Evolutionary conservation across 179 eudicot genomes (phyloP).

Genomic region (Beta macrorhiza): DNA sequence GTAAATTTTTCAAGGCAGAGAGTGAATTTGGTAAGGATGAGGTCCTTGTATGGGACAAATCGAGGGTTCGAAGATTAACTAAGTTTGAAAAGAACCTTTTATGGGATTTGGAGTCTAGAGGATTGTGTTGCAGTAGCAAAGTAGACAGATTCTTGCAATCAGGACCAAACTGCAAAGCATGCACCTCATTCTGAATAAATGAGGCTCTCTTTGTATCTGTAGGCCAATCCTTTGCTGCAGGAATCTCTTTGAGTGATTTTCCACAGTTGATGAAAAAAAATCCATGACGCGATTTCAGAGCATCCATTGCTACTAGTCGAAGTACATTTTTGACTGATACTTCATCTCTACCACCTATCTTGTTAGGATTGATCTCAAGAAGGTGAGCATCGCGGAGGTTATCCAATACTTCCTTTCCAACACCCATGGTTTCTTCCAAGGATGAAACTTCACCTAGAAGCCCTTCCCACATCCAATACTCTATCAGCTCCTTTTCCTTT

Average conservation of each 20-base stretch:
- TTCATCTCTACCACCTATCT: conserved; percentile 4
- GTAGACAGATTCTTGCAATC: conserved; percentile 24
- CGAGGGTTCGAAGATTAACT: conserved; percentile 26
- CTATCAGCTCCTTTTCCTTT: conserved; percentile 36
- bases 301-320: conserved; percentile 37
- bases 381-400: conserved; percentile 46
- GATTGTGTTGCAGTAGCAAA: conserved; percentile 26
- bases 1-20: conserved; percentile 18
- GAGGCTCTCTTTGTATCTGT: conserved; percentile 39
- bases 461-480: conserved; percentile 52
- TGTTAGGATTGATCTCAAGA: conserved; percentile 24
- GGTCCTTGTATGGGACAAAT: conserved; percentile 28
- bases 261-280: conserved; percentile 31
- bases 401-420: conserved; percentile 37
- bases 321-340: conserved; percentile 38
- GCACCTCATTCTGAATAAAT: conserved; percentile 34
- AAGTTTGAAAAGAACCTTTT: conserved; percentile 28
- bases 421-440: conserved; percentile 25
- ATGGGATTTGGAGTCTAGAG: not conserved
- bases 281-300: conserved; percentile 23
- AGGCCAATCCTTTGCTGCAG: conserved; percentile 37
- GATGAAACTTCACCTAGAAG: conserved; percentile 36
- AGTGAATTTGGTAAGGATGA: conserved; percentile 32
- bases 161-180: conserved; percentile 24
- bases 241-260: conserved; percentile 28